Evolutionary conservation across 2,329 filamentous ascomycete genomes (phyloP).

Genomic region (Microsporum audouinii): DNA sequence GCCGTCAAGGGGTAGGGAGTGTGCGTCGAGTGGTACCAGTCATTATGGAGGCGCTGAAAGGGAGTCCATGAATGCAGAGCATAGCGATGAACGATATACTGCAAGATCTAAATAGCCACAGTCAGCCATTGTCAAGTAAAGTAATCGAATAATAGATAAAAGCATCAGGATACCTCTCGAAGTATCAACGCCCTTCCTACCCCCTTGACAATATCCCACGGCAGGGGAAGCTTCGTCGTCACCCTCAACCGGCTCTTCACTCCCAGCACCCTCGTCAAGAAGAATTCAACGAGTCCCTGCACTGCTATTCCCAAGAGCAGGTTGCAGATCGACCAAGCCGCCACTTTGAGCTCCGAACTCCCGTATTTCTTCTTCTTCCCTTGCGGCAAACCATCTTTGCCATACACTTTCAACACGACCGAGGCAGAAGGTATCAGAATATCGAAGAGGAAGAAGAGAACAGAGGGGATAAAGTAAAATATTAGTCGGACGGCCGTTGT

Average conservation of each 20-base stretch:
- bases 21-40: conserved; percentile 46
- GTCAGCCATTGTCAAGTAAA: conserved; percentile 2
- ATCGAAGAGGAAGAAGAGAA: conserved; percentile 64
- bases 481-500: conserved; percentile 55
- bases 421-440: conserved; percentile 56
- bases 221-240: conserved; percentile 49
- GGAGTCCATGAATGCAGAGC: conserved; percentile 52
- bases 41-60: conserved; percentile 43
- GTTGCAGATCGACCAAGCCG: conserved; percentile 46
- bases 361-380: conserved; percentile 30
- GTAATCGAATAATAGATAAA: conserved; percentile 8
- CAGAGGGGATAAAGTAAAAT: conserved; percentile 62
- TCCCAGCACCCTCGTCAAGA: conserved; percentile 43
- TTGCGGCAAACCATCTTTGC: conserved; percentile 39
- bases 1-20: conserved; percentile 47
- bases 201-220: conserved; percentile 49
- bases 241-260: conserved; percentile 47
- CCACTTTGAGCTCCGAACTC: conserved; percentile 38
- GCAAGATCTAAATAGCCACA: conserved; percentile 39
- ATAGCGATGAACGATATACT: conserved; percentile 64
- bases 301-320: conserved; percentile 41
- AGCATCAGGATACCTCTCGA: conserved; percentile 40
- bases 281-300: conserved; percentile 46
- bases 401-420: conserved; percentile 57
- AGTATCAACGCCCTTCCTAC: conserved; percentile 42